A percentile compares a stretch with the other conserved stretches of the same genome.
phyloP scores from a whole-genome alignment of 805 yeast genomes.

The Spathaspora passalidarum region DNA sequence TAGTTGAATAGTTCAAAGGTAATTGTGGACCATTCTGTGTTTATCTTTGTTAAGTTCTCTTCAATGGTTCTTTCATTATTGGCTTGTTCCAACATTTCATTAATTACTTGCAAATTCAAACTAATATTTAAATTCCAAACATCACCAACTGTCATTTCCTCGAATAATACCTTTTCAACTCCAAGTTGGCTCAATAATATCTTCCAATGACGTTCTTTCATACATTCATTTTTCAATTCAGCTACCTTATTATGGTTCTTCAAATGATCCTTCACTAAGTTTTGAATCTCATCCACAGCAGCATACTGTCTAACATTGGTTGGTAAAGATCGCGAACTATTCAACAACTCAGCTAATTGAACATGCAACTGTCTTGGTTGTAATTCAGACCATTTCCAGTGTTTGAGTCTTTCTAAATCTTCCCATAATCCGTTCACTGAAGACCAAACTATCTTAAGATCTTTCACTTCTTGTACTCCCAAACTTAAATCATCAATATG shows the following conservation, averaged over 20 bases:
- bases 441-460: slow-evolving; percentile 62
- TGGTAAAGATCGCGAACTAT: slow-evolving; percentile 51
- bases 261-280: slow-evolving; percentile 37
- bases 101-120: slow-evolving; percentile 44
- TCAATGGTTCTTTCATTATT: slow-evolving; percentile 69
- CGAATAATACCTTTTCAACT: slow-evolving; percentile 14
- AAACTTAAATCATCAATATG: slow-evolving; percentile 23
- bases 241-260: slow-evolving; percentile 36
- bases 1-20: slow-evolving; percentile 54
- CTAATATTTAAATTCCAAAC: slow-evolving; percentile 57
- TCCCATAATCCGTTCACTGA: slow-evolving; percentile 52
- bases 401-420: slow-evolving; percentile 41
- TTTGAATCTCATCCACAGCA: slow-evolving; percentile 62
- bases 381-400: slow-evolving; percentile 47
- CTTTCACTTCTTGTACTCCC: slow-evolving; percentile 48
- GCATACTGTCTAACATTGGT: slow-evolving; percentile 59
- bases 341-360: slow-evolving; percentile 49
- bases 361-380: slow-evolving; percentile 44
- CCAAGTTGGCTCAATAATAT: slow-evolving; percentile 37
- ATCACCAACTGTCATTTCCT: slow-evolving; percentile 48
- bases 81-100: slow-evolving; percentile 57
- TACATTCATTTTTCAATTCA: slow-evolving; percentile 52
- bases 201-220: slow-evolving; percentile 70
- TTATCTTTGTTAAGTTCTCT: slow-evolving; percentile 49
- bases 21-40: slow-evolving; percentile 52